Conservation (phyloP, 306 rosid species). For the Quercus robur region DNA sequence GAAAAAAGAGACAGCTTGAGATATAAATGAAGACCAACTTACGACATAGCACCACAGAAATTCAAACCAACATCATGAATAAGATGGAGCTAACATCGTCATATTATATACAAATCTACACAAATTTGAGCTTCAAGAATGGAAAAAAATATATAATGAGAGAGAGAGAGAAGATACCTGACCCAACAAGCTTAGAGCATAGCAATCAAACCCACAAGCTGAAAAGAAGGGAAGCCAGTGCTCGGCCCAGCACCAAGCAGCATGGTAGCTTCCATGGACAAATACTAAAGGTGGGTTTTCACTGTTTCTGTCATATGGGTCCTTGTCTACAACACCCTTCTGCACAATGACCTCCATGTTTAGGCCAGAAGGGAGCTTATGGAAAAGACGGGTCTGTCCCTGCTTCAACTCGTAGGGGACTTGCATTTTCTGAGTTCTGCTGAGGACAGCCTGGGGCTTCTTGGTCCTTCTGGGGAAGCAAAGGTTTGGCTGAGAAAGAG, state of each 20-base stretch:
- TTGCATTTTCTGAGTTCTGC: slow-evolving; percentile 37
- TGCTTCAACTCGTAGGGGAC: slow-evolving; percentile 52
- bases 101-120: not conserved
- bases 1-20: not conserved
- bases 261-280: slow-evolving; percentile 95
- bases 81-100: not conserved
- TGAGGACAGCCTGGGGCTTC: slow-evolving; percentile 33
- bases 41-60: not conserved
- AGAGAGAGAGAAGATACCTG: slow-evolving; percentile 51
- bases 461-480: not conserved
- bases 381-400: slow-evolving; percentile 75
- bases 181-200: slow-evolving; percentile 72
- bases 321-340: slow-evolving; percentile 36
- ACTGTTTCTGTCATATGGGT: not conserved
- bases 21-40: not conserved
- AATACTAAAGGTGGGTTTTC: slow-evolving; percentile 62
- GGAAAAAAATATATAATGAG: not conserved
- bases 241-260: slow-evolving; percentile 97
- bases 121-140: not conserved
- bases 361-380: slow-evolving; percentile 71
- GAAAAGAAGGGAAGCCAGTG: slow-evolving; percentile 90
- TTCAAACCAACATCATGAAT: not conserved
- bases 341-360: slow-evolving; percentile 71
- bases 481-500: slow-evolving; percentile 15
- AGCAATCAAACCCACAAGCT: slow-evolving; percentile 67